Conservation (phyloP, 805 yeast species). For the Ogataea neopini region DNA sequence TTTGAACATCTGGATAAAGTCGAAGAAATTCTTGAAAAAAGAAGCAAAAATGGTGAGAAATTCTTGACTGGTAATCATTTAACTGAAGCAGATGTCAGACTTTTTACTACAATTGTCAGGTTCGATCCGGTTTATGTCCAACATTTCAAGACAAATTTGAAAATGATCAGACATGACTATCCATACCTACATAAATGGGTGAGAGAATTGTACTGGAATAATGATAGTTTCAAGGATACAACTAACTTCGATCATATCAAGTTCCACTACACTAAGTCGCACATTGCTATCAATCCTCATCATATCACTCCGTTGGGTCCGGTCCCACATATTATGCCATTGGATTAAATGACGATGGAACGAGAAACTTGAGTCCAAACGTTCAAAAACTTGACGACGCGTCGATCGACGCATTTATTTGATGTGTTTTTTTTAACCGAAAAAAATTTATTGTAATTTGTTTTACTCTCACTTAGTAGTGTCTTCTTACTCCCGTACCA, state of each 20-base stretch:
- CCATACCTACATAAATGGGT: constrained; percentile 82
- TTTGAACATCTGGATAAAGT: constrained; percentile 70
- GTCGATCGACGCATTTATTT: constrained; percentile 1
- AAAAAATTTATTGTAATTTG: no score
- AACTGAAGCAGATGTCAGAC: constrained; percentile 89
- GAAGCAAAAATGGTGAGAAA: constrained; percentile 36
- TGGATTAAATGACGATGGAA: constrained; percentile 16
- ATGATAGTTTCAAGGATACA: constrained; percentile 66
- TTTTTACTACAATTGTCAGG: constrained; percentile 83
- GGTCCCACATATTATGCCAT: constrained; percentile 65
- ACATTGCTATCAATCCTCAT: constrained; percentile 73
- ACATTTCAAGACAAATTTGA: constrained; percentile 91
- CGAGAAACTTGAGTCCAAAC: background rate
- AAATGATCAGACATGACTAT: constrained; percentile 74
- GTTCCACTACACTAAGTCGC: constrained; percentile 86
- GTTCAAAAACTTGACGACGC: background rate
- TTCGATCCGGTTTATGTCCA: constrained; percentile 94
- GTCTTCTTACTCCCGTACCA: no score
- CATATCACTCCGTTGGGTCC: constrained; percentile 92
- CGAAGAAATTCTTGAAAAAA: constrained; percentile 56
- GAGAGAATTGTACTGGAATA: constrained; percentile 78
- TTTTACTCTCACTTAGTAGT: no score
- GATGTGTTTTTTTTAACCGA: background rate
- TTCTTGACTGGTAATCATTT: constrained; percentile 63
- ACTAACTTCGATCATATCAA: constrained; percentile 91